Evolutionary conservation across 768 basidiomycete genomes (phyloP), one percentile per base, ranked within the genome.

Genomic region (Boletus coccyginus): DNA sequence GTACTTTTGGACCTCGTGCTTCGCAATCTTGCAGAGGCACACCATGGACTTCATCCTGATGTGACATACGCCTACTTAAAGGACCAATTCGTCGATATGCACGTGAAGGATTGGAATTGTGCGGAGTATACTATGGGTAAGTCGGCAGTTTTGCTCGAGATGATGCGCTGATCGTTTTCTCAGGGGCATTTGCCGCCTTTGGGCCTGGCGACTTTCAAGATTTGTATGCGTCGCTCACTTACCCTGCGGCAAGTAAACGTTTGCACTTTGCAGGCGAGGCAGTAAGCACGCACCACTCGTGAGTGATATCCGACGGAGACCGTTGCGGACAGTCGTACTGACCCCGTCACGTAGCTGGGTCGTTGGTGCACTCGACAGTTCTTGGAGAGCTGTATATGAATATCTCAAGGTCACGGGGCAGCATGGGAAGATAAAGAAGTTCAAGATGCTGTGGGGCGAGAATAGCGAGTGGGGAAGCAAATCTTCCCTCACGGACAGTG

Each of bases 101-200:
- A 66, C 40, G 53, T 69, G 0, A 71, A 68, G 65, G 66, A 71
- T 52, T 78, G 78, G 77, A 51, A 42, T 38, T 58, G 68, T 27
- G 62, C 73, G 38, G 68, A 69, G 5, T 56, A 62, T 21, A 65
- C 73, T 0, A 69, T 75, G 65, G 76, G 77, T 78, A 46, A 46
- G 68, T 56, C 17, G 27, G 16, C n/a, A 10, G 6, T 16, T 21
- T 32, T 3, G 9, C 29, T 36, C 13, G 8, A 13, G n/a, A 21
- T 17, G 12, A 44, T 13, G 9, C 0, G 3, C 39, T 38, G 41
- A 54, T 9, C 0, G 0, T 17, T 38, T 31, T 27, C 39, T 13
- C 47, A 76, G 76, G 77, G 51, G 73, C 73, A 7, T 77, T 58
- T 53, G 73, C 75, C 0, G 61, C 58, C 55, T 78, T 77, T 45